Percentiles rank a stretch among this genome's conserved stretches.
Conservation (phyloP, 75 land plant species). For the Sequoia sempervirens region DNA sequence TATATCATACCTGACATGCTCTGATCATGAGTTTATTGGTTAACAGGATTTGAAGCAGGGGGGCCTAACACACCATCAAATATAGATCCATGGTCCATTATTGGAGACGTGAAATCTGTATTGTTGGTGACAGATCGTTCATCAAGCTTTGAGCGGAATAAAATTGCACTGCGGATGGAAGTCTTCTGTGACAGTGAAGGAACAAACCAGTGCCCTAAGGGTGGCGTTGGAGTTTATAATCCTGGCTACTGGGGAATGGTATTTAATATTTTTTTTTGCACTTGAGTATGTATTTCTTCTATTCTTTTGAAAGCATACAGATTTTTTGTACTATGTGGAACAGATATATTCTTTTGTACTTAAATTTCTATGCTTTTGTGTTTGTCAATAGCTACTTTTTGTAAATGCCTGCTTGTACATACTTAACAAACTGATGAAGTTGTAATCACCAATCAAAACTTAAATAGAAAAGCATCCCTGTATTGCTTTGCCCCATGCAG, state of each 20-base stretch:
- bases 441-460: neutral
- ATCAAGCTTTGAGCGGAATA: conserved; percentile 72
- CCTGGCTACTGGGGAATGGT: conserved; percentile 99
- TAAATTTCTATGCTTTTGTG: neutral
- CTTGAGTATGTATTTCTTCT: neutral
- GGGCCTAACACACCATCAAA: conserved; percentile 84
- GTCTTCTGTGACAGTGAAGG: conserved; percentile 52
- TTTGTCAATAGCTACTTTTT: neutral
- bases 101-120: conserved; percentile 59
- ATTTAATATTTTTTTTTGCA: conserved; percentile 3
- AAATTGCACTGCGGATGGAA: conserved; percentile 73
- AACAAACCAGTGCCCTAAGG: conserved; percentile 52
- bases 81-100: conserved; percentile 75
- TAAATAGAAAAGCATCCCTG: neutral
- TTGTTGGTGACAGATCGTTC: conserved; percentile 60
- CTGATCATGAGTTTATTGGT: neutral
- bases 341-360: neutral
- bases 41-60: conserved; percentile 96
- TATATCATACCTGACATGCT: neutral
- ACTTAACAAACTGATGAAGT: neutral
- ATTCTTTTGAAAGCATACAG: neutral
- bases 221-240: conserved; percentile 91
- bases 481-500: neutral
- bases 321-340: neutral
- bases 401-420: neutral